Evolutionary conservation across 495 filamentous ascomycete genomes (phyloP).

Genomic region (Penicillium parvum): DNA sequence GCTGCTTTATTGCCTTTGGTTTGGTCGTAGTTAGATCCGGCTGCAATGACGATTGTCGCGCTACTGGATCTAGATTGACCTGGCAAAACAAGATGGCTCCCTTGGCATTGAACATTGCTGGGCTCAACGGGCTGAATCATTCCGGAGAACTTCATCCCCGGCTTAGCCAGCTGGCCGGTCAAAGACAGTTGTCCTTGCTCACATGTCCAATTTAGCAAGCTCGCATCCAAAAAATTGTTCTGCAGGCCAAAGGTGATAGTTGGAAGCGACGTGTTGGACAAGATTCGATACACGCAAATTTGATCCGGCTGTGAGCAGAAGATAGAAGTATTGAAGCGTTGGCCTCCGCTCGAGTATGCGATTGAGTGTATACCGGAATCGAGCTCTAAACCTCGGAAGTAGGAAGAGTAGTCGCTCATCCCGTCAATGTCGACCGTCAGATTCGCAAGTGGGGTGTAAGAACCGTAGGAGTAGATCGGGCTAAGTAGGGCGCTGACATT

Average conservation of each 20-base stretch:
- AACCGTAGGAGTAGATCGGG: constrained; percentile 38
- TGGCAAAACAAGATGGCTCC: constrained; percentile 5
- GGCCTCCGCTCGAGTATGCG: background rate
- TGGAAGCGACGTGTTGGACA: constrained; percentile 28
- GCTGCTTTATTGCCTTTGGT: constrained; percentile 36
- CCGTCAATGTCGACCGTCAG: constrained; percentile 34
- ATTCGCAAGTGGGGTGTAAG: constrained; percentile 42
- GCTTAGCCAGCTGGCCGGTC: constrained; percentile 21
- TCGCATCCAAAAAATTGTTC: constrained; percentile 22
- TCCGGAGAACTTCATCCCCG: constrained; percentile 36
- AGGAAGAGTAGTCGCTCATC: constrained; percentile 22
- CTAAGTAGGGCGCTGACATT: constrained; percentile 38
- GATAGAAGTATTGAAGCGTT: constrained; percentile 2
- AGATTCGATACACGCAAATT: constrained; percentile 43
- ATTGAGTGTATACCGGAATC: constrained; percentile 33
- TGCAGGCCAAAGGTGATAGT: constrained; percentile 29
- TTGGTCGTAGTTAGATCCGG: constrained; percentile 44
- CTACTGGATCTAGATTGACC: background rate
- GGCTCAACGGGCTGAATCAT: constrained; percentile 4
- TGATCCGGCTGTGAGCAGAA: constrained; percentile 47
- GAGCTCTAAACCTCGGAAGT: constrained; percentile 41
- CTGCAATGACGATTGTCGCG: constrained; percentile 32
- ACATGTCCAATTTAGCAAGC: constrained; percentile 22
- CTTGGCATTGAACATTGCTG: constrained; percentile 10
- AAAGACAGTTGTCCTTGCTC: constrained; percentile 22